phyloP scores from a whole-genome alignment of 2,329 filamentous ascomycete genomes.

The Penicillium sp. region DNA sequence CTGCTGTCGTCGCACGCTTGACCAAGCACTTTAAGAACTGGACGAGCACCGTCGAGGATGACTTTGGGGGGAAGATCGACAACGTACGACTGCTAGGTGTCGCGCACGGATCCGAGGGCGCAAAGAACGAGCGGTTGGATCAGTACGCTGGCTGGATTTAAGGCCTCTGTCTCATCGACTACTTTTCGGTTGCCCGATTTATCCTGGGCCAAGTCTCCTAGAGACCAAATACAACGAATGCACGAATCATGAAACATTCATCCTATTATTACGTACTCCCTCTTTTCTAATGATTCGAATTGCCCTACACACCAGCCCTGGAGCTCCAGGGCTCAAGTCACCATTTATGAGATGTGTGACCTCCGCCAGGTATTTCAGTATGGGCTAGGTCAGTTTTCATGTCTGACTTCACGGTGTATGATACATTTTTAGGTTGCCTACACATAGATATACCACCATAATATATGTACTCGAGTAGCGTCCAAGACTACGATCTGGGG shows the following conservation, averaged over 20 bases:
- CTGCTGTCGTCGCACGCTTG: slow-evolving; percentile 62
- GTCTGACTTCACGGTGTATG: not conserved
- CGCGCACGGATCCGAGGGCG: slow-evolving; percentile 48
- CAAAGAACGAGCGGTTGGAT: slow-evolving; percentile 42
- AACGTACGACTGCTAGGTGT: slow-evolving; percentile 48
- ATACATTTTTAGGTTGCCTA: not conserved
- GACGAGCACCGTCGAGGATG: slow-evolving; percentile 52
- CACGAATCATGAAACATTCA: slow-evolving; percentile 6
- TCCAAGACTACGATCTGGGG: no score
- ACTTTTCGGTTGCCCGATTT: not conserved
- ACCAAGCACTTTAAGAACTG: slow-evolving; percentile 66
- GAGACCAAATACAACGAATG: slow-evolving; percentile 8
- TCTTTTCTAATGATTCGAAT: not conserved
- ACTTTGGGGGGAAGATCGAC: slow-evolving; percentile 48
- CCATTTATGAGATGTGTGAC: slow-evolving; percentile 5
- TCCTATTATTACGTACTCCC: not conserved
- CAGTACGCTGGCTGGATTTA: slow-evolving; percentile 43
- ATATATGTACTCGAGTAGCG: no score
- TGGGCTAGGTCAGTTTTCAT: slow-evolving; percentile 3
- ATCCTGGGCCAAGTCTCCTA: slow-evolving; percentile 4
- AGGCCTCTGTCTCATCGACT: not conserved
- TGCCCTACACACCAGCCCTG: not conserved
- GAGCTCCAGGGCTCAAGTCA: not conserved
- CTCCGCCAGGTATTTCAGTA: slow-evolving; percentile 13
- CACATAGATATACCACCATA: no score